Conservation (phyloP, 306 rosid genomes). For the Sophora flavescens region DNA sequence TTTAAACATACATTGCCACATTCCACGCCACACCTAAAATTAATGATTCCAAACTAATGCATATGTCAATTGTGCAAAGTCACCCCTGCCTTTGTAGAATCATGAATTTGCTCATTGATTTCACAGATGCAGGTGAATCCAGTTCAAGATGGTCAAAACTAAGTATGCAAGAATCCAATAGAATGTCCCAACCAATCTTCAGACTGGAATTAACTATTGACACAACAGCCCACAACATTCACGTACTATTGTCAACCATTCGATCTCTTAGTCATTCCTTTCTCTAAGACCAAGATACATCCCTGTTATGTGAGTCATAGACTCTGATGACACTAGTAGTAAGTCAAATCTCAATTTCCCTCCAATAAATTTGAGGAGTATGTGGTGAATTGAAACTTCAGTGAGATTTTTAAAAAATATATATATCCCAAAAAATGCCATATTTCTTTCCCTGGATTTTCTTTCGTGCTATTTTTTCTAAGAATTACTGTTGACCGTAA, state of each 20-base stretch:
- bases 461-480: no score
- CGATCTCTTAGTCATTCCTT: not conserved
- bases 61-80: constrained; percentile 10
- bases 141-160: constrained; percentile 5
- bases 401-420: not conserved
- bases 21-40: constrained; percentile 19
- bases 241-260: not conserved
- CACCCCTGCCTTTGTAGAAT: not conserved
- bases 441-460: no score
- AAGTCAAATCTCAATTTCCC: constrained; percentile 13
- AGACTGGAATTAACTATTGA: constrained; percentile 22
- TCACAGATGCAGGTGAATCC: constrained; percentile 12
- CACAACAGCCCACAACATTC: not conserved
- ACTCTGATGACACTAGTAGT: not conserved
- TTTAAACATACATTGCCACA: not conserved
- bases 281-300: not conserved
- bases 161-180: constrained; percentile 11
- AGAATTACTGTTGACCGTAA: no score
- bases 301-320: constrained; percentile 8
- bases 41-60: constrained; percentile 7
- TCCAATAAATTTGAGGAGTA: constrained; percentile 2
- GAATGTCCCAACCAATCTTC: not conserved
- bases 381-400: constrained; percentile 4
- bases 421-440: no score
- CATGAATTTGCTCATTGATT: constrained; percentile 5